Conservation (phyloP, 805 yeast species). For the Cyberlindnera samutprakarnensis region DNA sequence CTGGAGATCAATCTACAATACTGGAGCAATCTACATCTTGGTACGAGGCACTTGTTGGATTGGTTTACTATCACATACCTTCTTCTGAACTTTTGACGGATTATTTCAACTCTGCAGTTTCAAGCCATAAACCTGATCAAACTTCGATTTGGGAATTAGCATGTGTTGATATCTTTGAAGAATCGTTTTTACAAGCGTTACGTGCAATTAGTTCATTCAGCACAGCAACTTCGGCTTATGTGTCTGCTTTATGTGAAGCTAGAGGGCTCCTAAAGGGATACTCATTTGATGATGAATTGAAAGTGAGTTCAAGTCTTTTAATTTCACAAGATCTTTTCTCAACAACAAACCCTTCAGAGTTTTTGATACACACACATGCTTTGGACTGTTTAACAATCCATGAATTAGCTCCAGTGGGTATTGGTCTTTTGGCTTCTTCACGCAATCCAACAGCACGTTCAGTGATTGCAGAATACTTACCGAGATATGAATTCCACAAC, state of each 20-base stretch:
- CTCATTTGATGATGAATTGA: slow-evolving; percentile 19
- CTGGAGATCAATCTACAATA: slow-evolving; percentile 38
- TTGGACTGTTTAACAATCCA: slow-evolving; percentile 45
- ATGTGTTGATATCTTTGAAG: slow-evolving; percentile 48
- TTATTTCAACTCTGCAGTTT: slow-evolving; percentile 30
- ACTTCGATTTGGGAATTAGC: slow-evolving; percentile 45
- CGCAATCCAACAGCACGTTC: slow-evolving; percentile 35
- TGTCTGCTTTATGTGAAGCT: slow-evolving; percentile 55
- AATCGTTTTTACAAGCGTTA: slow-evolving; percentile 48
- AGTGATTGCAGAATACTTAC: slow-evolving; percentile 50
- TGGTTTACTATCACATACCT: slow-evolving; percentile 56
- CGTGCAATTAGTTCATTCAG: slow-evolving; percentile 54
- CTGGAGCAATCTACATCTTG: slow-evolving; percentile 46
- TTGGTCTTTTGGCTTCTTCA: slow-evolving; percentile 50
- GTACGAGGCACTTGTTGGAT: slow-evolving; percentile 58
- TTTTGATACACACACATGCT: slow-evolving; percentile 48
- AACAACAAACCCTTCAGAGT: slow-evolving; percentile 39
- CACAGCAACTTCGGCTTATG: slow-evolving; percentile 54
- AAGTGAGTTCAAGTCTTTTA: slow-evolving; percentile 5
- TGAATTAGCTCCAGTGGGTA: slow-evolving; percentile 55
- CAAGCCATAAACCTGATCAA: slow-evolving; percentile 28
- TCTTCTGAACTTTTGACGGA: slow-evolving; percentile 34
- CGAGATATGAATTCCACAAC: slow-evolving; percentile 51
- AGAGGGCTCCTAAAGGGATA: slow-evolving; percentile 47
- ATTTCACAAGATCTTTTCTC: slow-evolving; percentile 26